Conservation (phyloP, 176 grass and related monocot species). For the Echinochloa phyllopogon region DNA sequence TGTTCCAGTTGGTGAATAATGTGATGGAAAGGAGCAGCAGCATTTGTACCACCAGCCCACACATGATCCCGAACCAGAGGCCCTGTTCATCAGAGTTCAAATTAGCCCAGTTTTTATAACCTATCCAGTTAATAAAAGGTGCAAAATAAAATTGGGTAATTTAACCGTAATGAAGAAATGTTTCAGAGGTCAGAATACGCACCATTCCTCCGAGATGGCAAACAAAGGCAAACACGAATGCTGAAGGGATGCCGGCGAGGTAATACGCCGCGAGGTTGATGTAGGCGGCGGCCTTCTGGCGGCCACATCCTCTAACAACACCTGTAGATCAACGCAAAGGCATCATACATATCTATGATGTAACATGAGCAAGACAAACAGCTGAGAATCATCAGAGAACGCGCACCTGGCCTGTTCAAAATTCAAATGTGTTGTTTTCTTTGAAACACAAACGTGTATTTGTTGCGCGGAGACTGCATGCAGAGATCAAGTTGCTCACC, state of each 20-base stretch:
- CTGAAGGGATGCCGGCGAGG: neutral
- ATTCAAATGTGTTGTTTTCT: no score
- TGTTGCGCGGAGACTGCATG: neutral
- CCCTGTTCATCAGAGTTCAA: neutral
- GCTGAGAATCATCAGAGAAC: neutral
- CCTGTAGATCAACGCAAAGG: neutral
- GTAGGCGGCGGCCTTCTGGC: neutral
- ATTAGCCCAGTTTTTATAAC: neutral
- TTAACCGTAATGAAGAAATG: neutral
- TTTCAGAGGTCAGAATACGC: neutral
- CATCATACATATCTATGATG: neutral
- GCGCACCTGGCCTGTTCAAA: no score
- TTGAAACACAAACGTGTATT: no score
- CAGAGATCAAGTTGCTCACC: no score
- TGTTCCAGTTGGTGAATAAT: conserved; percentile 12
- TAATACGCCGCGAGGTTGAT: conserved; percentile 4
- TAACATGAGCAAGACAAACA: neutral
- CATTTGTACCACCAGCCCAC: neutral
- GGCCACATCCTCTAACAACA: neutral
- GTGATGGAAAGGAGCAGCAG: neutral
- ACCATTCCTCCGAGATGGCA: conserved; percentile 14
- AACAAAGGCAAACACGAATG: neutral
- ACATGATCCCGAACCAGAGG: conserved; percentile 11
- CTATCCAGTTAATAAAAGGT: neutral
- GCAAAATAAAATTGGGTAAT: neutral